Evolutionary conservation across 495 filamentous ascomycete genomes (phyloP).

Genomic region (Staphylotrichum longicolle): DNA sequence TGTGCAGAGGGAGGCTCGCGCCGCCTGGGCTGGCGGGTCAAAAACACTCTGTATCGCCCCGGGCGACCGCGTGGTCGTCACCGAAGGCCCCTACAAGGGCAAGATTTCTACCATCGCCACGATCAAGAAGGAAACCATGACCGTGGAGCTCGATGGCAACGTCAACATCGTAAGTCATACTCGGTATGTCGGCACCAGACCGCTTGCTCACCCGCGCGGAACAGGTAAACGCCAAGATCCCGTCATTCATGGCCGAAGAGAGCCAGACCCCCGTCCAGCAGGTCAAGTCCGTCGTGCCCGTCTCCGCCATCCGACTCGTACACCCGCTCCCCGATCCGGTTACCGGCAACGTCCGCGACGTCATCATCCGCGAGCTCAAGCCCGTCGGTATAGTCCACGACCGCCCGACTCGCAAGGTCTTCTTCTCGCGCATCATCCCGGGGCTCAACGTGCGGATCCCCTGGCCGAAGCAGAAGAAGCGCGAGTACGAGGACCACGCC

Average conservation of each 20-base stretch:
- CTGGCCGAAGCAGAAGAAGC: constrained; percentile 59
- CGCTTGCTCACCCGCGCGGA: constrained; percentile 12
- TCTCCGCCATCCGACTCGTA: constrained; percentile 76
- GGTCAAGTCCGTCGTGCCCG: constrained; percentile 53
- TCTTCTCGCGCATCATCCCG: constrained; percentile 54
- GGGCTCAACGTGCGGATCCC: constrained; percentile 67
- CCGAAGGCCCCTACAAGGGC: constrained; percentile 73
- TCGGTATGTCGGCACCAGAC: neutral
- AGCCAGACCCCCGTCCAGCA: constrained; percentile 46
- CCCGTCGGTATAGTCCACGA: constrained; percentile 44
- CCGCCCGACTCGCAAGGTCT: constrained; percentile 42
- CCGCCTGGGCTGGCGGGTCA: constrained; percentile 50
- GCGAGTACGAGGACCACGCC: constrained; percentile 48
- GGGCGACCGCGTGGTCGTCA: constrained; percentile 75
- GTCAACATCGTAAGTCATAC: constrained; percentile 61
- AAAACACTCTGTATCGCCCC: constrained; percentile 61
- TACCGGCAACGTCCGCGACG: constrained; percentile 63
- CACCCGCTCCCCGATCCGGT: constrained; percentile 63
- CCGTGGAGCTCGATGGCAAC: constrained; percentile 56
- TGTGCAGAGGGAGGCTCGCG: constrained; percentile 33
- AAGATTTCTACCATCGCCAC: constrained; percentile 67
- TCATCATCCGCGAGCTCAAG: constrained; percentile 68
- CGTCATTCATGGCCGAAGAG: constrained; percentile 49
- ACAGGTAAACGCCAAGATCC: constrained; percentile 58
- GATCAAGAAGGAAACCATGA: constrained; percentile 57